Conservation (phyloP, 1,284 basidiomycete genomes). For the Rhodotorula sp. region DNA sequence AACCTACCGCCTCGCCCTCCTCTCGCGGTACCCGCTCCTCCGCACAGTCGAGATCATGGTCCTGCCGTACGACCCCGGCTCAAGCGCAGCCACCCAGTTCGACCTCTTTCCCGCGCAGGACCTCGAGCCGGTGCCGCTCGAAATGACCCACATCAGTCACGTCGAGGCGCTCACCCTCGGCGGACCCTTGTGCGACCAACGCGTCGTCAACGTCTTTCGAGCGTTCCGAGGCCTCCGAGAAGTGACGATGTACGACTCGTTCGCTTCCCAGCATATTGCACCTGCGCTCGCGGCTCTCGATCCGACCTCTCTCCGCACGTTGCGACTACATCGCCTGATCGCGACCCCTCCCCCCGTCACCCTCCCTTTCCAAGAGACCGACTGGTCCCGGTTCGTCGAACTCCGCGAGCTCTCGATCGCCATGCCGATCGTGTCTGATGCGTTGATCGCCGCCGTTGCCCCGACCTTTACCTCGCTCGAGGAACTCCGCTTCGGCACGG, state of each 20-base stretch:
- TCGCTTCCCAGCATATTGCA: constrained; percentile 21
- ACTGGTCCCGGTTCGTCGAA: constrained; percentile 4
- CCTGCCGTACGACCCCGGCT: constrained; percentile 16
- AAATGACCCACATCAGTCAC: constrained; percentile 15
- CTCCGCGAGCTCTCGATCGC: constrained; percentile 11
- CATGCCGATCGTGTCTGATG: constrained; percentile 11
- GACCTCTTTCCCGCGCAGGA: constrained; percentile 25
- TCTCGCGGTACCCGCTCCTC: background rate
- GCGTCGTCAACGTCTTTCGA: constrained; percentile 16
- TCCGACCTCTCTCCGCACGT: background rate
- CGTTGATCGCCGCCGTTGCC: background rate
- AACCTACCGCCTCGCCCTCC: constrained; percentile 20
- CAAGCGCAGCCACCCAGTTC: constrained; percentile 8
- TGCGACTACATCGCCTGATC: constrained; percentile 13
- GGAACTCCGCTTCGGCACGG: constrained; percentile 1
- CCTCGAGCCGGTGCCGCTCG: constrained; percentile 8
- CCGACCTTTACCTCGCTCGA: background rate
- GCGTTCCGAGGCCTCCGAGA: constrained; percentile 1
- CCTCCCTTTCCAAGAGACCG: constrained; percentile 2
- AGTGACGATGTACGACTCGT: constrained; percentile 17
- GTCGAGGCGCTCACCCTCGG: constrained; percentile 10
- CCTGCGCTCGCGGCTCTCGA: constrained; percentile 13
- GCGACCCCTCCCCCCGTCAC: constrained; percentile 6
- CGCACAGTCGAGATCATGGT: constrained; percentile 17
- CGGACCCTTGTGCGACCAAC: constrained; percentile 22